Percentiles rank a stretch among this genome's conserved stretches.
These are phyloP conservation scores for Paecilomyces sp. DNA, from an alignment of 2,329 filamentous ascomycete genomes.

Conservation along the genomic window DNA sequence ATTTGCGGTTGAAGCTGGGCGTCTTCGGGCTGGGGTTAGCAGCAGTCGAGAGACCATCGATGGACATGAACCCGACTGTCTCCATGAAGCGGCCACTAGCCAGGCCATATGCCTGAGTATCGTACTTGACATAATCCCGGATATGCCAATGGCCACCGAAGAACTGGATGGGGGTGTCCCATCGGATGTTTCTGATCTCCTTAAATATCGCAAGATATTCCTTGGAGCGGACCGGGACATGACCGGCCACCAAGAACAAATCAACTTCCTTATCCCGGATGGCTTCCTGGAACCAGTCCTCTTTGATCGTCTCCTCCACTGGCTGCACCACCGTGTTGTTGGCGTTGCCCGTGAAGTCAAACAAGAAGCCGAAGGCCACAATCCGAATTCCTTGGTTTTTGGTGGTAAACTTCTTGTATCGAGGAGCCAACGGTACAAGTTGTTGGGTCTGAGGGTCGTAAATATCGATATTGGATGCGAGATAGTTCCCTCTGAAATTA, in stretches of 20 bases:
- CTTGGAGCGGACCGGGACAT: constrained; percentile 72
- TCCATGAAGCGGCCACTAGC: constrained; percentile 91
- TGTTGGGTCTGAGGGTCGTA: constrained; percentile 64
- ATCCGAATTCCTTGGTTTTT: constrained; percentile 80
- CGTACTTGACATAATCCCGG: constrained; percentile 73
- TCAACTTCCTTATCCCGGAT: constrained; percentile 74
- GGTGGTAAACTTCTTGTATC: constrained; percentile 85
- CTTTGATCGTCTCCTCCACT: constrained; percentile 71
- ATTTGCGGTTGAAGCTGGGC: constrained; percentile 65
- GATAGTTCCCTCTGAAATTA: constrained; percentile 70
- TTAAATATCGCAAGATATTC: constrained; percentile 74
- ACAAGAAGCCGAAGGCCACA: constrained; percentile 87
- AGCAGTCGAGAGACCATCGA: constrained; percentile 55
- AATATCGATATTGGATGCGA: constrained; percentile 92
- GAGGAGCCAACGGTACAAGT: constrained; percentile 66
- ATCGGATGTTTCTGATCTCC: constrained; percentile 67
- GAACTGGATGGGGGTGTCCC: constrained; percentile 80
- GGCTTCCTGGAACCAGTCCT: constrained; percentile 82
- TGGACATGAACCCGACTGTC: constrained; percentile 88
- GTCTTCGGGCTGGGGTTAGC: constrained; percentile 23
- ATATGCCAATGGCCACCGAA: constrained; percentile 90
- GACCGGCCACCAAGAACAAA: constrained; percentile 78
- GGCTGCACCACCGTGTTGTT: constrained; percentile 83
- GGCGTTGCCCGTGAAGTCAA: constrained; percentile 83
- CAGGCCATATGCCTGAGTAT: constrained; percentile 68